Percentiles rank a stretch among this genome's conserved stretches.
Conservation (phyloP, 108 stramenopile genomes). For the Nannochloropsis oceanica region DNA sequence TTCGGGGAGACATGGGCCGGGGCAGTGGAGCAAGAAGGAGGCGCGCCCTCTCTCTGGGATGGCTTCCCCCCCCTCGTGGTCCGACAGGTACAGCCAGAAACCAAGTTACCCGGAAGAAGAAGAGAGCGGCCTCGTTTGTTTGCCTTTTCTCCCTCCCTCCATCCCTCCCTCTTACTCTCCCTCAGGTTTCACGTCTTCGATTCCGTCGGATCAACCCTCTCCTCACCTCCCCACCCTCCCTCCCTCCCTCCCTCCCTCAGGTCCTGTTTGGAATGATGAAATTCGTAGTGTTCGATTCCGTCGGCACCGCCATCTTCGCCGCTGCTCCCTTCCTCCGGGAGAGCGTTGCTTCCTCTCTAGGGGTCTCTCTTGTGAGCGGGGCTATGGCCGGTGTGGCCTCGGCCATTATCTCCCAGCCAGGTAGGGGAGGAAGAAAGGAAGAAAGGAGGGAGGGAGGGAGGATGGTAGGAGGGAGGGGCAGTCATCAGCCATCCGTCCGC, state of each 20-base stretch:
- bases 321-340: constrained; percentile 43
- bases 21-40: constrained; percentile 51
- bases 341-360: constrained; percentile 48
- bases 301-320: constrained; percentile 52
- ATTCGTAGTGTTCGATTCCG: constrained; percentile 76
- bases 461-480: neutral
- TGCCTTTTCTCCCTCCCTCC: neutral
- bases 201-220: no score
- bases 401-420: constrained; percentile 73
- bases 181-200: neutral
- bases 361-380: constrained; percentile 65
- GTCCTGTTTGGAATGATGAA: constrained; percentile 84
- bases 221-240: no score
- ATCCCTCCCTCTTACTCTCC: neutral
- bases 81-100: constrained; percentile 17
- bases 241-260: constrained; percentile 38
- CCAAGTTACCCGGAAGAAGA: neutral
- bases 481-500: neutral
- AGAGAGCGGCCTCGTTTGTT: neutral
- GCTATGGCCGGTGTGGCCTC: constrained; percentile 62
- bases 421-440: constrained; percentile 40
- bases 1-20: constrained; percentile 56
- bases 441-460: neutral
- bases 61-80: constrained; percentile 72
- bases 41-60: constrained; percentile 56